Conservation (phyloP, 495 filamentous ascomycete species). For the Chaetomium tenue region DNA sequence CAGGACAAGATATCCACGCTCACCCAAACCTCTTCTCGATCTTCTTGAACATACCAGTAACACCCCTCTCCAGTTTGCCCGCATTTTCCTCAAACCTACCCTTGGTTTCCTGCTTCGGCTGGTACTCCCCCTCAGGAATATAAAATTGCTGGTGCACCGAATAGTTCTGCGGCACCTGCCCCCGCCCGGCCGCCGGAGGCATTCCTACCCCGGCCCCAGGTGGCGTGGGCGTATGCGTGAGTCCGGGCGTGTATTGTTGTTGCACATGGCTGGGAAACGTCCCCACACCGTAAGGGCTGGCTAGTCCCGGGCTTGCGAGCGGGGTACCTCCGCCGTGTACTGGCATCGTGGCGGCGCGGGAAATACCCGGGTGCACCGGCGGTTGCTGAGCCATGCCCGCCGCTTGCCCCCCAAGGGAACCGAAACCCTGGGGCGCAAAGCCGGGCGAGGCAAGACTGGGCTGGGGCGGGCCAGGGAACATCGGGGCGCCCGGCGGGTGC, state of each 20-base stretch:
- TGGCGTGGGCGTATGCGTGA: constrained; percentile 38
- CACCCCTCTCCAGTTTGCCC: constrained; percentile 69
- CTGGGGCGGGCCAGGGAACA: constrained; percentile 42
- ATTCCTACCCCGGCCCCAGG: constrained; percentile 20
- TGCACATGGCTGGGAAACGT: constrained; percentile 36
- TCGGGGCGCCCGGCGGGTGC: constrained; percentile 39
- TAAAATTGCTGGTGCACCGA: constrained; percentile 75
- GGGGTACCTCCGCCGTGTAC: constrained; percentile 28
- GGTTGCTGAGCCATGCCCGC: constrained; percentile 17
- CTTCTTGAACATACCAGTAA: constrained; percentile 80
- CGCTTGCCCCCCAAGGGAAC: constrained; percentile 37
- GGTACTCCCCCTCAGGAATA: constrained; percentile 61
- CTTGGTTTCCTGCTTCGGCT: constrained; percentile 51
- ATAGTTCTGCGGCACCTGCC: constrained; percentile 49
- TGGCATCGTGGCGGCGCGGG: constrained; percentile 47
- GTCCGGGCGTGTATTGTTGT: constrained; percentile 34
- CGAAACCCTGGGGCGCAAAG: constrained; percentile 40
- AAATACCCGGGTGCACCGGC: constrained; percentile 38
- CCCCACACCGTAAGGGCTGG: constrained; percentile 41
- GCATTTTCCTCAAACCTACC: constrained; percentile 67
- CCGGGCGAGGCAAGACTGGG: constrained; percentile 42
- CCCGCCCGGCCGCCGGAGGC: constrained; percentile 27
- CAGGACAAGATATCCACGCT: background rate
- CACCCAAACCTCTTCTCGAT: constrained; percentile 79
- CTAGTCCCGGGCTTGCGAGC: constrained; percentile 30